phyloP scores from a whole-genome alignment of 208 protist species.

The Strigomonas galati region DNA sequence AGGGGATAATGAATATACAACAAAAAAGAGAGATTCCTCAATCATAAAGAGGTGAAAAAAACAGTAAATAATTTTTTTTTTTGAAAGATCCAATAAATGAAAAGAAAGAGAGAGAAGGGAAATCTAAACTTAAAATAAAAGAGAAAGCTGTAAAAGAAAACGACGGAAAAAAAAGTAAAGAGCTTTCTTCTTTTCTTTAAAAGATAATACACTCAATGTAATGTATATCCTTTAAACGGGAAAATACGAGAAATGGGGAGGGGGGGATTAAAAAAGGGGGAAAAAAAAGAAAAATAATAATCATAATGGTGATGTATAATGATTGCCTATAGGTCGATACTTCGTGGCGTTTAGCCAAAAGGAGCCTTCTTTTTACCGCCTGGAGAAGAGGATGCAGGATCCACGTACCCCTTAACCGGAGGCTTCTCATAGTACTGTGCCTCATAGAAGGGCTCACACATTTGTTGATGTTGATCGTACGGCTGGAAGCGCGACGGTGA shows the following conservation, averaged over 20 bases:
- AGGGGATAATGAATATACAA: background rate
- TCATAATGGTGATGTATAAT: slow-evolving; percentile 5
- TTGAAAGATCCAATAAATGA: slow-evolving; percentile 3
- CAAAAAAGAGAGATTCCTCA: no score
- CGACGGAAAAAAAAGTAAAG: slow-evolving; percentile 1
- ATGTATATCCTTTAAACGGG: no score
- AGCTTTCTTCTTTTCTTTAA: slow-evolving; percentile 4
- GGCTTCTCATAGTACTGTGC: no score
- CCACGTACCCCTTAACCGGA: no score
- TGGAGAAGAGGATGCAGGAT: no score
- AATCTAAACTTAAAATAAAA: slow-evolving; percentile 10
- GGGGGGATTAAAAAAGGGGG: slow-evolving; percentile 14
- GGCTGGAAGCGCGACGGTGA: no score
- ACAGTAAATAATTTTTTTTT: background rate
- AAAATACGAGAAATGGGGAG: no score
- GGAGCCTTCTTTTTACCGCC: no score
- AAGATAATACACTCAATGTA: background rate
- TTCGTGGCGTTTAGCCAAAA: no score
- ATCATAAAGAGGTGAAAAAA: slow-evolving; percentile 17
- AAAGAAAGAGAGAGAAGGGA: slow-evolving; percentile 14
- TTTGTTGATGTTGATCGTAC: no score
- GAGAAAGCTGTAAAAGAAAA: slow-evolving; percentile 10
- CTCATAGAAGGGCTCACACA: no score
- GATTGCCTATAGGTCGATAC: no score
- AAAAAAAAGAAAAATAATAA: slow-evolving; percentile 19